A percentile compares a stretch with the other conserved stretches of the same genome.
Conservation (phyloP, 768 basidiomycete genomes). For the Ramaria sp. region DNA sequence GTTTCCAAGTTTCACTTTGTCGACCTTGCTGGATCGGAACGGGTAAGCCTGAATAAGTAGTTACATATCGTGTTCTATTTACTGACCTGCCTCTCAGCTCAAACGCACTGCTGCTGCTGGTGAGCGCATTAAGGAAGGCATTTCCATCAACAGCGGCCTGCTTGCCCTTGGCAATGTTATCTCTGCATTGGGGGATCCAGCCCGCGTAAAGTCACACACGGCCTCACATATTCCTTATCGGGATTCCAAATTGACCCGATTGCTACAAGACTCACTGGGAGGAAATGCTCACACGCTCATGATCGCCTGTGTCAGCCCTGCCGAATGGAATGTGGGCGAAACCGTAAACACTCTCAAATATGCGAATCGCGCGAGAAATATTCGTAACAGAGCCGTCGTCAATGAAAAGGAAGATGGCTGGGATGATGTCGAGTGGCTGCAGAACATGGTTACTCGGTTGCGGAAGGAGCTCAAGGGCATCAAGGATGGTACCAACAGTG, state of each 20-base stretch:
- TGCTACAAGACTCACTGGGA: conserved; percentile 92
- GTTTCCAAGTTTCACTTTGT: conserved; percentile 98
- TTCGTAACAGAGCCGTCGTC: conserved; percentile 87
- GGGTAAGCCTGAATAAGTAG: conserved; percentile 41
- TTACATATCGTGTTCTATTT: neutral
- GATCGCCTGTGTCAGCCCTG: conserved; percentile 96
- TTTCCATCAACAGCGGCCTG: conserved; percentile 95
- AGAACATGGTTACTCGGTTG: conserved; percentile 73
- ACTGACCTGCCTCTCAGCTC: conserved; percentile 38
- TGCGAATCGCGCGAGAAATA: conserved; percentile 93
- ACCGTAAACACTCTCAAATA: conserved; percentile 95
- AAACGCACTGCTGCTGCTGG: conserved; percentile 95
- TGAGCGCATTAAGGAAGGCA: conserved; percentile 97
- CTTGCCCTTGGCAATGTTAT: conserved; percentile 97
- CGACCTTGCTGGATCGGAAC: conserved; percentile 92
- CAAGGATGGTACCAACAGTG: conserved; percentile 49
- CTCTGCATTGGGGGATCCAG: conserved; percentile 90
- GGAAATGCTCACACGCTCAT: conserved; percentile 97
- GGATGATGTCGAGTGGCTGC: conserved; percentile 97
- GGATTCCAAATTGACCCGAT: conserved; percentile 94
- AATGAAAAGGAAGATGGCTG: conserved; percentile 96
- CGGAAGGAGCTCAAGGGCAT: conserved; percentile 77
- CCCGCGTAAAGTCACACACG: conserved; percentile 73
- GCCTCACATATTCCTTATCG: conserved; percentile 93
- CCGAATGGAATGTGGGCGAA: conserved; percentile 91